Base-by-base conservation (phyloP, 176 grass and related monocot genomes). In the Ananas comosus region DNA sequence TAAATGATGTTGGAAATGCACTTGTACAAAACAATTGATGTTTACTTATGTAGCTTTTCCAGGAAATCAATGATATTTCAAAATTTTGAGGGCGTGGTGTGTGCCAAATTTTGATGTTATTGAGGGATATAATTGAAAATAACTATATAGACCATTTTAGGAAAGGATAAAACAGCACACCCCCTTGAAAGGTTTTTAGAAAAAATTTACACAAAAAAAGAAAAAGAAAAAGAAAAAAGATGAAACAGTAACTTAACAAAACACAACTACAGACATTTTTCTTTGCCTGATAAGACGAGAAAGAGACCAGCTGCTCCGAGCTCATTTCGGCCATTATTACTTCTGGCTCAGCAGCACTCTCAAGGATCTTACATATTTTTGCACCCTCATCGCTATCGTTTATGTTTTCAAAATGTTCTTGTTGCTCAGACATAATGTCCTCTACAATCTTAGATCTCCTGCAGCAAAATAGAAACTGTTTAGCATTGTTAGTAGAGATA, bases 331-430 rank as follows among this genome's bases (percentile, higher is more conserved):
- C 86, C 84, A 92, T 81, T 65, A 97, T 72, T 72, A 92, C 71
- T 80, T 97, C 93, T 68, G 93, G 89, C 16, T 97, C 93, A 79
- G 93, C 93, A 27, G 89, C 59, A 64, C 53, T 57, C 81, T 92
- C 89, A 57, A 97, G 78, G 64, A 92, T 82, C 79, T 90, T 83
- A 51, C 14, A 85, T 73, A 97, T 79, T 75, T 87, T 85, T 50
- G 93, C 86, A 64, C 89, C 89, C 80, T 97, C 93, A 49, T 91
- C 84, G 22, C 64, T 47, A 49, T 81, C 86, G 80, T 89, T 81
- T 13, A 76, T 16, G 42, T 51, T 82, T 53, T 72, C 77, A 77
- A 70, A 85, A 28, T 85, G 66, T 70, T 97, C 93, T 72, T 79
- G 73, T 76, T 84, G 86, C 75, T 97, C 90, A 64, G 69, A 83